These are phyloP conservation scores for Cladobotryum mycophilum DNA, from an alignment of 2,329 filamentous ascomycete genomes.

Conservation along the genomic window DNA sequence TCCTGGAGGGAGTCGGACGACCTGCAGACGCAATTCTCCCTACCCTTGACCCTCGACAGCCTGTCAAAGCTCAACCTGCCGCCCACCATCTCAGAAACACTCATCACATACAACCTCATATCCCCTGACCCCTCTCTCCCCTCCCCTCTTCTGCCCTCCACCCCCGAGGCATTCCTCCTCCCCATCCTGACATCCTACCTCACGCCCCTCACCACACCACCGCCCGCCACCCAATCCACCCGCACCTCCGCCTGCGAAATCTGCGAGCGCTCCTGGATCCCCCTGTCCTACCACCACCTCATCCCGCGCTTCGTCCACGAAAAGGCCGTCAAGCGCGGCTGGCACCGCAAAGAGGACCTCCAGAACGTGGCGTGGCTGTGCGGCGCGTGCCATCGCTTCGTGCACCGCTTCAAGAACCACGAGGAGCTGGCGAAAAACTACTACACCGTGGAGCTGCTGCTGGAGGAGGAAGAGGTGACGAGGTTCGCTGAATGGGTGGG, in stretches of 20 bases:
- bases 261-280: constrained; percentile 67
- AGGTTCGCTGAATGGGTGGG: constrained; percentile 69
- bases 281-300: constrained; percentile 76
- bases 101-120: constrained; percentile 61
- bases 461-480: constrained; percentile 64
- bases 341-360: constrained; percentile 69
- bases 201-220: constrained; percentile 48
- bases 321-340: constrained; percentile 69
- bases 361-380: constrained; percentile 84
- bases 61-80: constrained; percentile 46
- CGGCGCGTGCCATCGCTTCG: constrained; percentile 74
- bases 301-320: constrained; percentile 74
- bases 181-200: constrained; percentile 61
- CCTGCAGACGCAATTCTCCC: constrained; percentile 50
- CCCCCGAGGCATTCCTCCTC: constrained; percentile 50
- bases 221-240: constrained; percentile 57
- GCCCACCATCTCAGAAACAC: constrained; percentile 57
- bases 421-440: constrained; percentile 70
- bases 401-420: constrained; percentile 68
- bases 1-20: constrained; percentile 34
- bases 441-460: constrained; percentile 65
- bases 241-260: constrained; percentile 62
- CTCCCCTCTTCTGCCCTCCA: constrained; percentile 30
- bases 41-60: constrained; percentile 50
- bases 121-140: constrained; percentile 27